A percentile compares a stretch with the other conserved stretches of the same genome.
Conservation (phyloP, 73 alveolate species). For the Blepharisma japonicum region DNA sequence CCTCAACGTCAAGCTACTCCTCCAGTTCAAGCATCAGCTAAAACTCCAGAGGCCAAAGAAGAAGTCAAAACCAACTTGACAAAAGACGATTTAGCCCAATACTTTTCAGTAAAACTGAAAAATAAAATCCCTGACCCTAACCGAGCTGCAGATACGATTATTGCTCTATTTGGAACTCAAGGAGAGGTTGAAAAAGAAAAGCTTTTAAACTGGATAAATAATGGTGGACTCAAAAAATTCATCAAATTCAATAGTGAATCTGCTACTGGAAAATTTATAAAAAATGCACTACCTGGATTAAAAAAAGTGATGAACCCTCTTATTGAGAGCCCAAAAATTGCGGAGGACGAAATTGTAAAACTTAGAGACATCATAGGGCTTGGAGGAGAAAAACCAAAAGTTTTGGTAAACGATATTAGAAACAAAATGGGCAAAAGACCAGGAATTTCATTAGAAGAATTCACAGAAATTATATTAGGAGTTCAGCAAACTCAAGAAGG, state of each 20-base stretch:
- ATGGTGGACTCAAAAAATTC: no score
- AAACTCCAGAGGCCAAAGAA: no score
- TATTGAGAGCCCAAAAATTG: background rate
- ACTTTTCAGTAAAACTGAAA: background rate
- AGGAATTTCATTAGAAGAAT: conserved; percentile 14
- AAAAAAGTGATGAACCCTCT: no score
- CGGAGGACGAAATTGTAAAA: background rate
- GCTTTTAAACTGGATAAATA: no score
- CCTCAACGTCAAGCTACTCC: background rate
- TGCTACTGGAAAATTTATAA: no score
- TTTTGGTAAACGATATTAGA: background rate
- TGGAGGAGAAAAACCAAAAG: background rate
- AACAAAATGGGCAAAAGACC: background rate
- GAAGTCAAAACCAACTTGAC: background rate
- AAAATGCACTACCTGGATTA: no score
- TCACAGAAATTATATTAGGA: background rate
- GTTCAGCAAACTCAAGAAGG: background rate
- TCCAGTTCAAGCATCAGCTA: background rate
- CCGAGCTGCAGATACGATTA: no score
- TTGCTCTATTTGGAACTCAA: background rate
- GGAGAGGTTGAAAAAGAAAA: background rate
- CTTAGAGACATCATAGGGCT: conserved; percentile 4
- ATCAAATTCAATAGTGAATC: no score
- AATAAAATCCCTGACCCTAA: no score
- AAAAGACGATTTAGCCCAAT: background rate